Evolutionary conservation across 176 grass and related monocot species (phyloP), one percentile per base, ranked within the genome.

Genomic region (Musa schizocarpa): DNA sequence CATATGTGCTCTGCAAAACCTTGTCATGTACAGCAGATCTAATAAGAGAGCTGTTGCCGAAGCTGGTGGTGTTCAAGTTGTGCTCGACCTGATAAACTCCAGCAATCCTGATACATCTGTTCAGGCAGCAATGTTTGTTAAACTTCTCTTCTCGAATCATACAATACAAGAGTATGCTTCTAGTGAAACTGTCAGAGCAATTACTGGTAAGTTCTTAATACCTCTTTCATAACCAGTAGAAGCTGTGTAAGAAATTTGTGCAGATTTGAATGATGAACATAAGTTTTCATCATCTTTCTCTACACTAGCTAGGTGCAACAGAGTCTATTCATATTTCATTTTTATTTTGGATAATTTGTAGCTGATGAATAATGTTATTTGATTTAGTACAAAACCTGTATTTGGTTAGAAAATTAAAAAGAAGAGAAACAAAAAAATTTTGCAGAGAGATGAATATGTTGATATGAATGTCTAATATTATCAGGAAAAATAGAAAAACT

Each of bases 11-110:
- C 75, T 99, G 25, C 96, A 99, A 73, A 99, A 99, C 86, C 91
- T 99, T 74, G 96, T 99, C 63, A 95, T 92, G 96, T 99, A 91
- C 71, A 99, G 96, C 74, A 81, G 91, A 74, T 92, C 96, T 82
- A 99, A 99, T 81, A 99, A 99, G 86, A 91, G 96, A 82, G 96
- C 96, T 57, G 96, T 99, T 86, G 96, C 96, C 69, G 96, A 99
- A 91, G 90, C 96, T 49, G 96, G 96, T 75, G 96, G 96, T 55
- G 96, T 99, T 54, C 96, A 99, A 81, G 96, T 99, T 53, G 85
- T 99, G 76, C 83, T 99, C 56, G 96, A 99, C 72, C 91, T 99
- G 69, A 92, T 99, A 63, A 99, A 90, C 83, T 99, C 96, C 25
- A 92, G 96, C 88, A 99, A 99, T 88, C 88, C 96, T 29, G 96